phyloP scores from a whole-genome alignment of 495 filamentous ascomycete species.

The Penicillium diatomitis region DNA sequence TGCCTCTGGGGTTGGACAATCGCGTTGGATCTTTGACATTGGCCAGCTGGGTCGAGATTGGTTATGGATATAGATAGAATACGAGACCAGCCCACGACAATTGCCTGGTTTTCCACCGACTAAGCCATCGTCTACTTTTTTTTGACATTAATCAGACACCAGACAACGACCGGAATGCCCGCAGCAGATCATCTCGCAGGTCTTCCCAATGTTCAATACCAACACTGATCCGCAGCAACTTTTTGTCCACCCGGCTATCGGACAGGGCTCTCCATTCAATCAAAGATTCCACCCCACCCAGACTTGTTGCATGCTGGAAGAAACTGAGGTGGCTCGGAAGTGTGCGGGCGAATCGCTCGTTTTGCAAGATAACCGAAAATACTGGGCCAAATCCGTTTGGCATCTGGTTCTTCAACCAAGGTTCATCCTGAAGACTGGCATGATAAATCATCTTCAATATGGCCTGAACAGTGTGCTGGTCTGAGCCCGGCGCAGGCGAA shows the following conservation, averaged over 20 bases:
- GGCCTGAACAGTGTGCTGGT: conserved; percentile 30
- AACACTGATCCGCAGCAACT: conserved; percentile 66
- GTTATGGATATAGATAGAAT: conserved; percentile 24
- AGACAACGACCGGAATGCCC: conserved; percentile 40
- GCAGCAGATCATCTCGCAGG: conserved; percentile 59
- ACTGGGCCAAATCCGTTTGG: conserved; percentile 78
- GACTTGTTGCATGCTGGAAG: conserved; percentile 84
- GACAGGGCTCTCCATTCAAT: conserved; percentile 63
- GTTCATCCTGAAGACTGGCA: conserved; percentile 59
- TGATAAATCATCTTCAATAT: conserved; percentile 55
- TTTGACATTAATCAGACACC: background rate
- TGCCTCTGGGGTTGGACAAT: background rate
- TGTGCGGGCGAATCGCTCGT: conserved; percentile 45
- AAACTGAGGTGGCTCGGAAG: conserved; percentile 65
- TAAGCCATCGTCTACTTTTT: background rate
- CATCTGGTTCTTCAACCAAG: conserved; percentile 78
- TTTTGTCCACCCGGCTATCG: conserved; percentile 56
- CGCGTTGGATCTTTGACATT: conserved; percentile 32
- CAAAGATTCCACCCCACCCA: conserved; percentile 85
- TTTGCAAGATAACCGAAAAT: conserved; percentile 57
- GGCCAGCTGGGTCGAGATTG: conserved; percentile 29
- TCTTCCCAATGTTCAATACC: conserved; percentile 78
- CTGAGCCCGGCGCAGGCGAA: conserved; percentile 16
- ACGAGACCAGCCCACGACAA: no score
- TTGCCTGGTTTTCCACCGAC: no score